These are phyloP conservation scores for Metschnikowia noctiluminum DNA, from an alignment of 805 yeast genomes.

Conservation along the genomic window DNA sequence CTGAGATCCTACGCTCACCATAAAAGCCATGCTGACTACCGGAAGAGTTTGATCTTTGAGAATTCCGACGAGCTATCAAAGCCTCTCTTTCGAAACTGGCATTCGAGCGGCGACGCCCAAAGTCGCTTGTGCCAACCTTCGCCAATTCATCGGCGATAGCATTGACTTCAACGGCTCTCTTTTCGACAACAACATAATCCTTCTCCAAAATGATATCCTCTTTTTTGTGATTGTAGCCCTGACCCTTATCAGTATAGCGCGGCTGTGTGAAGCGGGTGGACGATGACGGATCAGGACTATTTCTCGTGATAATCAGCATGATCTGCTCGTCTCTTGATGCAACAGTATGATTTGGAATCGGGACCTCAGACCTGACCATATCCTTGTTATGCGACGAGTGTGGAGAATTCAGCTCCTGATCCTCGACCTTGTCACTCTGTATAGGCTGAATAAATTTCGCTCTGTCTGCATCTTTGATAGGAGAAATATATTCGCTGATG, in stretches of 20 bases:
- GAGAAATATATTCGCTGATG: slow-evolving; percentile 75
- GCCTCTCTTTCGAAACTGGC: slow-evolving; percentile 21
- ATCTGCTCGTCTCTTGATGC: slow-evolving; percentile 41
- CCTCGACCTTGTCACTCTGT: slow-evolving; percentile 1
- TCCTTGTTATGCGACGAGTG: neutral
- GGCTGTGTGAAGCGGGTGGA: slow-evolving; percentile 25
- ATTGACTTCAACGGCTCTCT: slow-evolving; percentile 91
- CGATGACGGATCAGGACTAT: slow-evolving; percentile 42
- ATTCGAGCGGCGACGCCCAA: slow-evolving; percentile 39
- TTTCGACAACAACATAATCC: slow-evolving; percentile 93
- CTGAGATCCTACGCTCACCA: slow-evolving; percentile 60
- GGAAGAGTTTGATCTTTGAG: slow-evolving; percentile 46
- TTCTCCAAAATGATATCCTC: slow-evolving; percentile 60
- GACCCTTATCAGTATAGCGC: slow-evolving; percentile 8
- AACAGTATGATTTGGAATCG: slow-evolving; percentile 1
- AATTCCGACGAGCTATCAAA: slow-evolving; percentile 25
- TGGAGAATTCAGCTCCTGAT: neutral
- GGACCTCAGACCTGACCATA: slow-evolving; percentile 1
- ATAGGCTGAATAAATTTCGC: slow-evolving; percentile 21
- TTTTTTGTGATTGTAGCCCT: slow-evolving; percentile 17
- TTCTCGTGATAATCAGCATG: slow-evolving; percentile 41
- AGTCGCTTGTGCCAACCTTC: slow-evolving; percentile 50
- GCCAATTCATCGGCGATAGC: slow-evolving; percentile 93
- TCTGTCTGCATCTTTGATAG: slow-evolving; percentile 28
- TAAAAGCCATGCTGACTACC: slow-evolving; percentile 58